Evolutionary conservation across 2,329 filamentous ascomycete species (phyloP).

Genomic region (Coniochaeta prunicola): DNA sequence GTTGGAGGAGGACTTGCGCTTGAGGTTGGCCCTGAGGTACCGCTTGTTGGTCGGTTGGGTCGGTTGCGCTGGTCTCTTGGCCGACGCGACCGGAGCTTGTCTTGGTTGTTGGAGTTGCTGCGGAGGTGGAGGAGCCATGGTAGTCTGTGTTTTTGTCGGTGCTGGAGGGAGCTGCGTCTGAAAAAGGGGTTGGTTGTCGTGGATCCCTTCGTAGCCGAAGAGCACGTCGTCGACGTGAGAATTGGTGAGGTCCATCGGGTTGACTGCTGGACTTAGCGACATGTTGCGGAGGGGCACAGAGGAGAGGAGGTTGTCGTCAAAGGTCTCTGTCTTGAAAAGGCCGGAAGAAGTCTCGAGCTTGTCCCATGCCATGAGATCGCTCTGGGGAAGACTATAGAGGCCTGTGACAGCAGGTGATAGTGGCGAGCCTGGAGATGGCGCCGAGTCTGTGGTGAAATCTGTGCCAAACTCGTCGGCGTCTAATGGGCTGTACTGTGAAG

Average conservation of each 20-base stretch:
- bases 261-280: slow-evolving; percentile 24
- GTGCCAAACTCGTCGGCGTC: slow-evolving; percentile 23
- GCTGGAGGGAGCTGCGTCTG: slow-evolving; percentile 11
- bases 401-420: slow-evolving; percentile 19
- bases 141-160: slow-evolving; percentile 8
- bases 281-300: slow-evolving; percentile 14
- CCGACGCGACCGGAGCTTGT: neutral
- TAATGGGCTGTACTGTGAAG: slow-evolving; percentile 16
- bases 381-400: slow-evolving; percentile 18
- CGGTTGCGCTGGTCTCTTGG: neutral
- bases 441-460: slow-evolving; percentile 27
- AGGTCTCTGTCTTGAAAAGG: slow-evolving; percentile 23
- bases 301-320: slow-evolving; percentile 19
- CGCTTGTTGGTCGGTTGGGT: slow-evolving; percentile 8
- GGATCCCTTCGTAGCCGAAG: slow-evolving; percentile 16
- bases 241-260: slow-evolving; percentile 24
- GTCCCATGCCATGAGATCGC: slow-evolving; percentile 22
- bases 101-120: neutral
- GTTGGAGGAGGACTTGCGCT: slow-evolving; percentile 22
- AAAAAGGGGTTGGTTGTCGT: slow-evolving; percentile 18
- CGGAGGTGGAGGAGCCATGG: slow-evolving; percentile 2
- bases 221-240: slow-evolving; percentile 10
- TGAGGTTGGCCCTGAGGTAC: slow-evolving; percentile 19
- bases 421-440: slow-evolving; percentile 25
- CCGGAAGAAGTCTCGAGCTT: slow-evolving; percentile 19